A percentile compares a stretch with the other conserved stretches of the same genome.
Conservation (phyloP, 108 stramenopile genomes). For the Aurantiochytrium sp. region DNA sequence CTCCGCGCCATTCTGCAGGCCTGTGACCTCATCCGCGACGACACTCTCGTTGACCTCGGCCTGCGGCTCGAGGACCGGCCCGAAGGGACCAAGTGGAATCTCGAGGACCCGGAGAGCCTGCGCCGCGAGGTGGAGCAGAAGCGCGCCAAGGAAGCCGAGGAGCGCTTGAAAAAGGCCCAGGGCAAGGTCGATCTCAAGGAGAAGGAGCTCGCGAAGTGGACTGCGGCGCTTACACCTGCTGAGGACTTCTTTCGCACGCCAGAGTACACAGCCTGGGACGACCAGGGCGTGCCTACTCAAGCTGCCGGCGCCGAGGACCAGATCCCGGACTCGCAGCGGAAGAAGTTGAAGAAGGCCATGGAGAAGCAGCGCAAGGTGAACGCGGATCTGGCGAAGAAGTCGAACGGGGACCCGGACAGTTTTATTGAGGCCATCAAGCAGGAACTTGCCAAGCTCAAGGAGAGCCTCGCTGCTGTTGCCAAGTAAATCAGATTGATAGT, state of each 20-base stretch:
- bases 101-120: constrained; percentile 77
- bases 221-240: constrained; percentile 44
- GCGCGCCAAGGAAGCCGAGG: constrained; percentile 50
- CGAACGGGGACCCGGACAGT: neutral
- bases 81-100: constrained; percentile 69
- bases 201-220: constrained; percentile 37
- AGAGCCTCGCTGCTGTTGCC: neutral
- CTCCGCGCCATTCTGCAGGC: constrained; percentile 50
- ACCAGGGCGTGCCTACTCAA: constrained; percentile 61
- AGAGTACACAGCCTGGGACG: constrained; percentile 58
- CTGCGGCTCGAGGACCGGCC: constrained; percentile 82
- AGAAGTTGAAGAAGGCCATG: constrained; percentile 55
- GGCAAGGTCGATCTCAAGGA: constrained; percentile 49
- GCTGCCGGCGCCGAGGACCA: constrained; percentile 38
- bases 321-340: constrained; percentile 51
- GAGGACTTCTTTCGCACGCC: constrained; percentile 38
- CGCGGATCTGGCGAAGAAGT: constrained; percentile 35
- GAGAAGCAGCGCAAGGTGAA: constrained; percentile 54
- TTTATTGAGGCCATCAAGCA: neutral
- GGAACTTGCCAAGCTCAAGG: neutral
- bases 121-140: constrained; percentile 69
- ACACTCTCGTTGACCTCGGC: constrained; percentile 72
- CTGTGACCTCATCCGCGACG: constrained; percentile 86
- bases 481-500: too few species aligned
- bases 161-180: constrained; percentile 45